These are phyloP conservation scores for Drechslerella coelobrocha DNA, from an alignment of 2,329 filamentous ascomycete species.

Conservation along the genomic window DNA sequence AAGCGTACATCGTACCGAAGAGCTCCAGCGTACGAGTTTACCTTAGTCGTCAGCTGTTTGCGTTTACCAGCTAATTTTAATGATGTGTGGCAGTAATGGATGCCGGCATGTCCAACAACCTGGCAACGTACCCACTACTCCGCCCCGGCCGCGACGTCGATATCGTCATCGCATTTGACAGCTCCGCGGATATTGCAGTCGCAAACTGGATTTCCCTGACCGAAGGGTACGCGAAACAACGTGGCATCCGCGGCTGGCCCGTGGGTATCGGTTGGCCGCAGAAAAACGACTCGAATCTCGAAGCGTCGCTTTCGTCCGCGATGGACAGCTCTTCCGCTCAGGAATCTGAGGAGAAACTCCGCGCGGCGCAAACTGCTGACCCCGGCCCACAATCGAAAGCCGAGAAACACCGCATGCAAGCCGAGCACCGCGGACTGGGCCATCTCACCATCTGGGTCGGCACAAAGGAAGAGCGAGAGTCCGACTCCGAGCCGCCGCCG, in stretches of 20 bases:
- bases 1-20: constrained; percentile 72
- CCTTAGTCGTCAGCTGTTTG: constrained; percentile 60
- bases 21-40: constrained; percentile 35
- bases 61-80: neutral
- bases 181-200: constrained; percentile 87
- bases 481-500: constrained; percentile 63
- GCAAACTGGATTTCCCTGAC: constrained; percentile 96
- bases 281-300: constrained; percentile 65
- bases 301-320: constrained; percentile 70
- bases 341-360: constrained; percentile 70
- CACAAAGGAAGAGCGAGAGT: constrained; percentile 74
- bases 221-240: constrained; percentile 89
- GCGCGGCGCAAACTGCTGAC: constrained; percentile 65
- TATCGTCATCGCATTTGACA: constrained; percentile 89
- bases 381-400: constrained; percentile 57
- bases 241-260: constrained; percentile 92
- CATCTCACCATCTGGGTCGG: constrained; percentile 98
- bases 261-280: constrained; percentile 93
- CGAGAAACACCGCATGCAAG: constrained; percentile 51
- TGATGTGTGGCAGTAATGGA: constrained; percentile 62
- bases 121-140: constrained; percentile 92
- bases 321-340: constrained; percentile 68
- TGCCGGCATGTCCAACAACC: constrained; percentile 97
- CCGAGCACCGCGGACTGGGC: constrained; percentile 63
- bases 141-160: constrained; percentile 88